These are phyloP conservation scores for Colletotrichum echinochloae DNA, from an alignment of 2,329 filamentous ascomycete species.

Conservation along the genomic window DNA sequence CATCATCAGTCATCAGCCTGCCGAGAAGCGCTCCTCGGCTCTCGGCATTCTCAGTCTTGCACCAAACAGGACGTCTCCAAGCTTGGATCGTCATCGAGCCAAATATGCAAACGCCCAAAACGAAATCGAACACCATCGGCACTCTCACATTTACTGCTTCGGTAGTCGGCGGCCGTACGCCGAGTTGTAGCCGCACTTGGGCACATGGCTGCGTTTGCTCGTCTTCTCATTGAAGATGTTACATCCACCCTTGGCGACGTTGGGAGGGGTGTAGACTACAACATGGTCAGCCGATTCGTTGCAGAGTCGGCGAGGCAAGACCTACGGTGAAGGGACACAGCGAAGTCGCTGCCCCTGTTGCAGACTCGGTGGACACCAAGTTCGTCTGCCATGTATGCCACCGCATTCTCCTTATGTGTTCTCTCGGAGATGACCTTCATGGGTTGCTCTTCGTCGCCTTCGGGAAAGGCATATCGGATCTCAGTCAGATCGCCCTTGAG, in stretches of 20 bases:
- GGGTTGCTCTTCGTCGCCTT: slow-evolving; percentile 45
- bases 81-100: slow-evolving; percentile 12
- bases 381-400: slow-evolving; percentile 93
- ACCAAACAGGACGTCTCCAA: slow-evolving; percentile 31
- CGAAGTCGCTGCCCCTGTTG: slow-evolving; percentile 80
- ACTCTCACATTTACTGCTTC: slow-evolving; percentile 48
- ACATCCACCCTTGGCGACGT: slow-evolving; percentile 85
- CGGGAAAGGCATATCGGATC: slow-evolving; percentile 82
- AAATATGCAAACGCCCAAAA: slow-evolving; percentile 20
- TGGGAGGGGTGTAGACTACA: slow-evolving; percentile 85
- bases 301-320: background rate
- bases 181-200: slow-evolving; percentile 79
- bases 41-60: slow-evolving; percentile 18
- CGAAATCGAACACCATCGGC: slow-evolving; percentile 8
- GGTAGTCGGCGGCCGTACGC: slow-evolving; percentile 63
- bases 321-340: slow-evolving; percentile 79
- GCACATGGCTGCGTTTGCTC: slow-evolving; percentile 77
- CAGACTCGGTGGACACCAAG: slow-evolving; percentile 86
- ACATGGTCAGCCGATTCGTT: slow-evolving; percentile 29
- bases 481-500: slow-evolving; percentile 83
- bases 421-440: slow-evolving; percentile 72
- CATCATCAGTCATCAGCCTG: slow-evolving; percentile 33
- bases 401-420: slow-evolving; percentile 75
- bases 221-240: slow-evolving; percentile 84
- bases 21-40: slow-evolving; percentile 33